phyloP scores from a whole-genome alignment of 1,284 basidiomycete species.

The Irpex lacteus region DNA sequence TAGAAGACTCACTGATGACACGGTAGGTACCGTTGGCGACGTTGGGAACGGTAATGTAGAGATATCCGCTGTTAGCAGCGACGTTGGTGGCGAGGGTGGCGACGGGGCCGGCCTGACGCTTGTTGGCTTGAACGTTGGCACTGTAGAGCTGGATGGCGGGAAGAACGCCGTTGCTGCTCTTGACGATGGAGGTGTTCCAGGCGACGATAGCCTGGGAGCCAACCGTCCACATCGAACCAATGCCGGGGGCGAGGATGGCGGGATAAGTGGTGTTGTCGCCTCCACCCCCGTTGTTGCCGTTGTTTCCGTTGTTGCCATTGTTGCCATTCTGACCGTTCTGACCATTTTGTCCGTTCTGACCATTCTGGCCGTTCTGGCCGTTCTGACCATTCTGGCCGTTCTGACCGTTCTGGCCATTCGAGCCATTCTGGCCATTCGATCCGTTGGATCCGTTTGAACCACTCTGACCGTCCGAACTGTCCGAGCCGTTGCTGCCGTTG shows the following conservation, averaged over 20 bases:
- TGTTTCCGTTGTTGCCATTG: neutral
- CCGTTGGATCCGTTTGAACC: no score
- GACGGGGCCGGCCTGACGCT: neutral
- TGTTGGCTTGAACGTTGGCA: neutral
- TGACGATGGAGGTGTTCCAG: neutral
- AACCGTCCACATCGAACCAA: neutral
- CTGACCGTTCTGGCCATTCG: no score
- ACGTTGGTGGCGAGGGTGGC: neutral
- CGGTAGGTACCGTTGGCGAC: neutral
- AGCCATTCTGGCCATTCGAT: no score
- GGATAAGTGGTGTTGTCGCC: neutral
- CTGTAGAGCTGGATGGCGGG: neutral
- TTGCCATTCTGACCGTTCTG: neutral
- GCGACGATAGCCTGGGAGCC: neutral
- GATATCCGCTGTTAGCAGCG: neutral
- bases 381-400: neutral
- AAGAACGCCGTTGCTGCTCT: neutral
- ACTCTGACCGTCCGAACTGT: neutral
- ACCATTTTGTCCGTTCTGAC: neutral
- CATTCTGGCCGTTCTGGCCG: neutral
- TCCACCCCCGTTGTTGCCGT: neutral
- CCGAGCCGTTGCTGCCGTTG: no score
- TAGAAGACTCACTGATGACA: neutral
- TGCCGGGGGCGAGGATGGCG: neutral
- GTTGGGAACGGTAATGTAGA: neutral